Evolutionary conservation across 805 yeast genomes (phyloP).

Genomic region (Myxozyma udenii): DNA sequence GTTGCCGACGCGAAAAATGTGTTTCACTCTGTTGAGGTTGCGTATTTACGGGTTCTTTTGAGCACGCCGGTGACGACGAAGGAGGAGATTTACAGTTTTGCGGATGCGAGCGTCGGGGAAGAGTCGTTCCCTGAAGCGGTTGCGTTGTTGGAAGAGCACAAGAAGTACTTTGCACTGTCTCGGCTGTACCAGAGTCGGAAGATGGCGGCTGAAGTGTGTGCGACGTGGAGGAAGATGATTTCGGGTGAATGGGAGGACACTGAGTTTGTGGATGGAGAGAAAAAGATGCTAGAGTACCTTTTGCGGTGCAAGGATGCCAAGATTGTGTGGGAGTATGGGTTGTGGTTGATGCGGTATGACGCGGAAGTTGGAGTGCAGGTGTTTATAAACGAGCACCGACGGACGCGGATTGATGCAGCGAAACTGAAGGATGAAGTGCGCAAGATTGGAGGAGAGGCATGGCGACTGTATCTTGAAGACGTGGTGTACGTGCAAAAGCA

Average conservation of each 20-base stretch:
- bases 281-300: slow-evolving; percentile 33
- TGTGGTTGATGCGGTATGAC: slow-evolving; percentile 37
- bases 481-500: slow-evolving; percentile 35
- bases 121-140: slow-evolving; percentile 32
- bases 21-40: slow-evolving; percentile 36
- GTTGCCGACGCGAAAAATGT: slow-evolving; percentile 33
- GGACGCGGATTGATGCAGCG: slow-evolving; percentile 33
- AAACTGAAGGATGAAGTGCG: slow-evolving; percentile 36
- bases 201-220: slow-evolving; percentile 34
- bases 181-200: slow-evolving; percentile 33
- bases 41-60: slow-evolving; percentile 33
- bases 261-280: slow-evolving; percentile 32
- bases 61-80: slow-evolving; percentile 26
- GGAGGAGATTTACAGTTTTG: slow-evolving; percentile 32
- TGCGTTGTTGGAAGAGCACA: slow-evolving; percentile 28
- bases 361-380: slow-evolving; percentile 38
- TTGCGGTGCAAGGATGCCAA: slow-evolving; percentile 32
- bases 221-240: slow-evolving; percentile 32
- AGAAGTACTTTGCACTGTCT: slow-evolving; percentile 34
- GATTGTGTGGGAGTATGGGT: slow-evolving; percentile 41
- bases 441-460: slow-evolving; percentile 37
- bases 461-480: slow-evolving; percentile 39
- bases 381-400: slow-evolving; percentile 33
- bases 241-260: slow-evolving; percentile 33
- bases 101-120: slow-evolving; percentile 33